These are phyloP conservation scores for Picea glauca DNA, from an alignment of 75 land plant species.

Conservation along the genomic window DNA sequence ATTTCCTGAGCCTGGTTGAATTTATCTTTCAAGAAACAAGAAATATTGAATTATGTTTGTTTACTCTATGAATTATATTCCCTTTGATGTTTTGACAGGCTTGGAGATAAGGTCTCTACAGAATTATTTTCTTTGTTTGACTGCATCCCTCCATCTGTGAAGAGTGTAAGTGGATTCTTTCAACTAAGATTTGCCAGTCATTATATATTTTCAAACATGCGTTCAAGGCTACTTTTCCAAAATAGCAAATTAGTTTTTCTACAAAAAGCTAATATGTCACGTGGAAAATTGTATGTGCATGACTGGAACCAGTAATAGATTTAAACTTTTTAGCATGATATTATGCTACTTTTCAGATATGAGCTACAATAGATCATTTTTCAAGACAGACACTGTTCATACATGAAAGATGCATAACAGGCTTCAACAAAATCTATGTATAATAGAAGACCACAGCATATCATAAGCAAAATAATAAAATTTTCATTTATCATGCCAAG, in stretches of 20 bases:
- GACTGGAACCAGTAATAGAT: background rate
- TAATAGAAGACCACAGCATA: background rate
- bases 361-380: no score
- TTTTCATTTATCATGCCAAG: background rate
- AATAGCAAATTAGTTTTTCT: background rate
- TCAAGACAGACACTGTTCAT: background rate
- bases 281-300: background rate
- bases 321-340: background rate
- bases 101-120: constrained; percentile 31
- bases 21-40: background rate
- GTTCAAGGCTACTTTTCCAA: background rate
- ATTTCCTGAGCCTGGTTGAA: background rate
- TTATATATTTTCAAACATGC: background rate
- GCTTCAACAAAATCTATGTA: background rate
- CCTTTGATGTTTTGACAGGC: constrained; percentile 19
- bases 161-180: constrained; percentile 15
- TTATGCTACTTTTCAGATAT: no score
- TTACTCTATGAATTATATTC: background rate
- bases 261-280: background rate
- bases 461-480: background rate
- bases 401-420: background rate
- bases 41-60: background rate
- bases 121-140: constrained; percentile 26
- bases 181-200: background rate
- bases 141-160: constrained; percentile 13